Conservation (phyloP, 306 rosid species). For the Senna siamea region DNA sequence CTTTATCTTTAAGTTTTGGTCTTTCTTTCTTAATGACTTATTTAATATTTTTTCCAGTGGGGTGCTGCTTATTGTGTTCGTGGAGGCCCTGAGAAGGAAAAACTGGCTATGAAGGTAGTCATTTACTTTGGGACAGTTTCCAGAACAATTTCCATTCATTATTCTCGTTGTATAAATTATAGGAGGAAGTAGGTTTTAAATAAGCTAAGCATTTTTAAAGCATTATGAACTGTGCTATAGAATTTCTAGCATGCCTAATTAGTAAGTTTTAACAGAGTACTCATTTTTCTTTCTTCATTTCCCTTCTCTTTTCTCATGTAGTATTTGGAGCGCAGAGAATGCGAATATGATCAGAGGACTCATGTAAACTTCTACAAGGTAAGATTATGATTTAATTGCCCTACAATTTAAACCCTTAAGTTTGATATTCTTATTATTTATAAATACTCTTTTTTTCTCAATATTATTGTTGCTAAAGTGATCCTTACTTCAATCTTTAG, state of each 20-base stretch:
- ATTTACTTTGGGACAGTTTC: neutral
- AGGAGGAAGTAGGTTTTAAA: neutral
- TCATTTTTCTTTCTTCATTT: neutral
- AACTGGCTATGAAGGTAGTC: constrained; percentile 80
- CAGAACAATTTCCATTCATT: neutral
- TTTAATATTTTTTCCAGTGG: constrained; percentile 59
- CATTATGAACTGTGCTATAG: neutral
- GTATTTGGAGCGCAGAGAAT: constrained; percentile 93
- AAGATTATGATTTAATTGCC: constrained; percentile 33
- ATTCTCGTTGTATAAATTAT: neutral
- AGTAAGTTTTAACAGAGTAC: neutral
- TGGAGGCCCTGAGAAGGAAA: constrained; percentile 88
- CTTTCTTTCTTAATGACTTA: constrained; percentile 22
- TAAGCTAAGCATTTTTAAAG: neutral
- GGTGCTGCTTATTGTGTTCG: constrained; percentile 83
- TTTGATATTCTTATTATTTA: neutral
- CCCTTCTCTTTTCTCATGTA: constrained; percentile 37
- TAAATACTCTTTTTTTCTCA: neutral
- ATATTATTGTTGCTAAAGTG: neutral
- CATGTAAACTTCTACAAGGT: constrained; percentile 68
- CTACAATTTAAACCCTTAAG: no score
- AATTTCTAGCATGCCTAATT: neutral
- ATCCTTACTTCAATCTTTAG: constrained; percentile 54
- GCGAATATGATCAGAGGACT: constrained; percentile 65
- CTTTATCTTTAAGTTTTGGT: no score